Evolutionary conservation across 2,329 filamentous ascomycete genomes (phyloP), one percentile per base, ranked within the genome.

Genomic region (Stachybotrys chlorohalonatus): DNA sequence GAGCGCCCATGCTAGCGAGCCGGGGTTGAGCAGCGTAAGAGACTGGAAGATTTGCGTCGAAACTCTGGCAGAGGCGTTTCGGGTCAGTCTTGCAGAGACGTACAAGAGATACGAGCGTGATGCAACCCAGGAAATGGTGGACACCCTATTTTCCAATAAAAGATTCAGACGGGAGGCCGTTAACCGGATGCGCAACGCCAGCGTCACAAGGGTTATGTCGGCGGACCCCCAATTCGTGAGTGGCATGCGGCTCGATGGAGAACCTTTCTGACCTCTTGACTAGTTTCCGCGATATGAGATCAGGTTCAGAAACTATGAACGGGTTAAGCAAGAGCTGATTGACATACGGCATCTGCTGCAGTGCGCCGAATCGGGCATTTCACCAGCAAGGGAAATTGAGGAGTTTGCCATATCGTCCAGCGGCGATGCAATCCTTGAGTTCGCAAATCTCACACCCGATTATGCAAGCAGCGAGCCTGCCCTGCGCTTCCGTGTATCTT

Each of bases 341-440:
- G 69, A 72, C 1, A 62, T 76, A 5, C 67, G 69, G 6, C 66
- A 68, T n/a, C 63, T 78, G 0, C 63, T 79, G 2, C 68, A 73
- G 15, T 62, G 68, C 1, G 69, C 66, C 1, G 71, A 75, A 57
- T 73, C 73, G 0, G 73, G 70, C 8, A 73, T 74, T 31, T 67
- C 71, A 0, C 68, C 70, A 2, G 70, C 69, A 15, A 66, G 72
- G 51, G 63, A 62, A 0, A 66, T 77, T 8, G 65, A 69, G 15
- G 77, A 80, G 53, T 70, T 69, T 47, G 62, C 66, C 42, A 76
- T 81, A 52, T 68, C 73, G 0, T 68, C 69, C 1, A 68, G 68
- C 2, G 78, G 79, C 7, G 77, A 81, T 56, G 71, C 71, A 3
- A 70, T 82, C 31, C 69, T 82, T 36, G 79, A 81, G 56, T 82